These are phyloP conservation scores for Phytophthora quininea DNA, from an alignment of 352 stramenopile genomes.

Conservation along the genomic window DNA sequence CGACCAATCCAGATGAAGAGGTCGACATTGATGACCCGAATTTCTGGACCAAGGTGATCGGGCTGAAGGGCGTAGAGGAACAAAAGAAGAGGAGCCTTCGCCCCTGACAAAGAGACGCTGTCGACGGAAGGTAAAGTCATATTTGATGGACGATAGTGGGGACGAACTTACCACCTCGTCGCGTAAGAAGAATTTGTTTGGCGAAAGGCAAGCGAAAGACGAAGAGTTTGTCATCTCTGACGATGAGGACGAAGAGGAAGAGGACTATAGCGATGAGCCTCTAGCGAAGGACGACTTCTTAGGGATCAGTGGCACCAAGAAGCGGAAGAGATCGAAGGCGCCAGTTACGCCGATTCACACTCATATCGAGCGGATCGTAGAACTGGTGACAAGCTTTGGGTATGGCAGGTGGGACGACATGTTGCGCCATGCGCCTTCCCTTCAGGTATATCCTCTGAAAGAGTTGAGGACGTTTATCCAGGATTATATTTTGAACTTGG, in stretches of 20 bases:
- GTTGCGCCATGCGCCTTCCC: slow-evolving; percentile 20
- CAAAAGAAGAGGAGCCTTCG: slow-evolving; percentile 70
- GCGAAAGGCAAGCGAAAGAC: slow-evolving; percentile 36
- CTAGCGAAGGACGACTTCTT: slow-evolving; percentile 53
- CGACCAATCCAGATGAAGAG: slow-evolving; percentile 81
- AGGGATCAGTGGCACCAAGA: slow-evolving; percentile 24
- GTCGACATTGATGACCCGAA: slow-evolving; percentile 94
- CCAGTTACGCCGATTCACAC: slow-evolving; percentile 40
- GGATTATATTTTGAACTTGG: slow-evolving; percentile 53
- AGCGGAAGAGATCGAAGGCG: slow-evolving; percentile 37
- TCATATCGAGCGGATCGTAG: slow-evolving; percentile 47
- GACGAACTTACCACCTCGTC: slow-evolving; percentile 41
- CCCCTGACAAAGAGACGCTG: slow-evolving; percentile 78
- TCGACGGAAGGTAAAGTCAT: slow-evolving; percentile 76
- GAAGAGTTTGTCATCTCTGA: slow-evolving; percentile 83
- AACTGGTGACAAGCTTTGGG: slow-evolving; percentile 67
- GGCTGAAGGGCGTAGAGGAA: slow-evolving; percentile 73
- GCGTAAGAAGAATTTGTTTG: slow-evolving; percentile 33
- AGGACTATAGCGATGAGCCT: slow-evolving; percentile 59
- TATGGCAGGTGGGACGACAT: slow-evolving; percentile 89
- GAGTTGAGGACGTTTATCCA: slow-evolving; percentile 56
- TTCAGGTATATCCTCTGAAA: slow-evolving; percentile 50
- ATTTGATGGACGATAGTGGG: slow-evolving; percentile 62
- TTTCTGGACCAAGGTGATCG: slow-evolving; percentile 95
- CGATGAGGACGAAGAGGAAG: slow-evolving; percentile 53